Conservation (phyloP, 768 basidiomycete species). For the Fistulinella prunicolor region DNA sequence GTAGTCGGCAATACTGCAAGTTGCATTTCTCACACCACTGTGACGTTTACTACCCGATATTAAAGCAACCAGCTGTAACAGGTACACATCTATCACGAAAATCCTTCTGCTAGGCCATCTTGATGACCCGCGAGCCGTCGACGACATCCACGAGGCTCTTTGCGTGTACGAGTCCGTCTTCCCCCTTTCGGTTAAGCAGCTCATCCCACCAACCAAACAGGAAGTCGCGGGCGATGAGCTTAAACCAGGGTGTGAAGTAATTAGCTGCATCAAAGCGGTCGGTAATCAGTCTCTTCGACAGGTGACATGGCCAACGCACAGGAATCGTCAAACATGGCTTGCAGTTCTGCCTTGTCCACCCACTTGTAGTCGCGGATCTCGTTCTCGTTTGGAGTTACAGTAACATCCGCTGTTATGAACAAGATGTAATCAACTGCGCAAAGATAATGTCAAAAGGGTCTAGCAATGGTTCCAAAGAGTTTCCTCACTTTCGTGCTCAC, state of each 20-base stretch:
- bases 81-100: no score
- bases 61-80: no score
- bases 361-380: constrained; percentile 92
- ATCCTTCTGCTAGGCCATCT: constrained; percentile 43
- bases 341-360: constrained; percentile 86
- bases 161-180: constrained; percentile 52
- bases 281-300: not conserved
- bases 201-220: constrained; percentile 99
- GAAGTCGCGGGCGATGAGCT: constrained; percentile 94
- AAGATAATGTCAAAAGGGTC: constrained; percentile 9
- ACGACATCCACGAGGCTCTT: constrained; percentile 53
- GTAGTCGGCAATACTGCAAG: no score
- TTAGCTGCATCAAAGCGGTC: constrained; percentile 48
- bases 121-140: constrained; percentile 72
- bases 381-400: constrained; percentile 76
- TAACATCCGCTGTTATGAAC: constrained; percentile 88
- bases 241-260: constrained; percentile 98
- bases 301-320: constrained; percentile 43
- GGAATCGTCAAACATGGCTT: constrained; percentile 82
- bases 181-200: constrained; percentile 59
- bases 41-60: no score
- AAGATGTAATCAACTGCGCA: constrained; percentile 92
- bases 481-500: constrained; percentile 90
- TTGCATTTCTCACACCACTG: no score
- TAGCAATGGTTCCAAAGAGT: not conserved